phyloP scores from a whole-genome alignment of 2,329 filamentous ascomycete genomes.

The Rasamsonia emersonii region DNA sequence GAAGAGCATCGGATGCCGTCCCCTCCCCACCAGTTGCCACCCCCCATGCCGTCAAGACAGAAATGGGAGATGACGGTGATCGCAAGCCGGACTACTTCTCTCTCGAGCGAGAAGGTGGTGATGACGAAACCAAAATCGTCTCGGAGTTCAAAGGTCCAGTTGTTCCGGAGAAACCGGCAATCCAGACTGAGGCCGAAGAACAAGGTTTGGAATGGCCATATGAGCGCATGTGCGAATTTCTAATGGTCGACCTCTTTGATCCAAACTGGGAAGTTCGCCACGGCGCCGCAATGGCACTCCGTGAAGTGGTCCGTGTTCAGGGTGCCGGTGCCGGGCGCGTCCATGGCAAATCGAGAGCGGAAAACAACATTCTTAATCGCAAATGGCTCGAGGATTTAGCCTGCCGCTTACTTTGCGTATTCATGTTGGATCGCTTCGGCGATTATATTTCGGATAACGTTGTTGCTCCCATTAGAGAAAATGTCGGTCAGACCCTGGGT shows the following conservation, averaged over 20 bases:
- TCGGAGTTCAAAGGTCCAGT: slow-evolving; percentile 87
- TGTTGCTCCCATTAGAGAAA: slow-evolving; percentile 91
- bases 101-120: slow-evolving; percentile 67
- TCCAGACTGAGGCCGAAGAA: slow-evolving; percentile 67
- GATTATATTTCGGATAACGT: slow-evolving; percentile 98
- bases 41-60: slow-evolving; percentile 52
- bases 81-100: slow-evolving; percentile 80
- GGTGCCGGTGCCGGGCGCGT: slow-evolving; percentile 76
- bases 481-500: slow-evolving; percentile 86
- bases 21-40: slow-evolving; percentile 49
- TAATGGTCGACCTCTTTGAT: slow-evolving; percentile 90
- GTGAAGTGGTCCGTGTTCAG: slow-evolving; percentile 87
- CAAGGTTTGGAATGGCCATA: slow-evolving; percentile 88
- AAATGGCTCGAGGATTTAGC: slow-evolving; percentile 89
- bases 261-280: slow-evolving; percentile 91
- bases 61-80: slow-evolving; percentile 50
- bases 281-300: slow-evolving; percentile 87
- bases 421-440: slow-evolving; percentile 95
- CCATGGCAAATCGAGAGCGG: slow-evolving; percentile 57
- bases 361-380: slow-evolving; percentile 74
- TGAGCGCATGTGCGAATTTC: slow-evolving; percentile 84
- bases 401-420: slow-evolving; percentile 88
- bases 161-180: slow-evolving; percentile 73
- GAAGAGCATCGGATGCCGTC: slow-evolving; percentile 56
- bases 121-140: slow-evolving; percentile 87